Evolutionary conservation across 75 land plant genomes (phyloP).

Genomic region (Cupressus sempervirens): DNA sequence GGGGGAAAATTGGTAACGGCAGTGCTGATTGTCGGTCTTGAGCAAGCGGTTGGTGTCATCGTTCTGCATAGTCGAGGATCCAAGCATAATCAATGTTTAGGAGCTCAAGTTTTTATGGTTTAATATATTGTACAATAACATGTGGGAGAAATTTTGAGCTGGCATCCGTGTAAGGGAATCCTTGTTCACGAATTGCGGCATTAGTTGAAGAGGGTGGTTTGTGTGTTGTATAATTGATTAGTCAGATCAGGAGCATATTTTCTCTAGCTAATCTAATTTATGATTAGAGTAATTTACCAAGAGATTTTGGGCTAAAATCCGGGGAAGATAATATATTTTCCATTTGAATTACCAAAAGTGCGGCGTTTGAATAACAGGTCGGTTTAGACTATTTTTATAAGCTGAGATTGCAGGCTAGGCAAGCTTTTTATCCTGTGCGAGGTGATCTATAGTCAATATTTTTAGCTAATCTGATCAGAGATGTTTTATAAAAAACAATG

Average conservation of each 20-base stretch:
- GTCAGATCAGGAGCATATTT: not conserved
- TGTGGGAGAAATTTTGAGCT: not conserved
- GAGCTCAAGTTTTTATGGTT: not conserved
- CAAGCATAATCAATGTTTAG: not conserved
- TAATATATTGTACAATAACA: not conserved
- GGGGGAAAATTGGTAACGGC: too few relatives aligned
- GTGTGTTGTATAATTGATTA: not conserved
- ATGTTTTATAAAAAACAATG: not conserved
- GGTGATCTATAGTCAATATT: not conserved
- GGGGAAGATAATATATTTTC: not conserved
- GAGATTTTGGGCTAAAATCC: not conserved
- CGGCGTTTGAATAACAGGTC: not conserved
- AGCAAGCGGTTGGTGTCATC: too few relatives aligned
- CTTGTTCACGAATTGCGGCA: not conserved
- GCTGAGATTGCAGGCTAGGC: not conserved
- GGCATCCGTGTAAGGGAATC: not conserved
- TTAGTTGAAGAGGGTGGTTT: not conserved
- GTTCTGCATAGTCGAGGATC: too few relatives aligned
- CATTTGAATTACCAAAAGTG: not conserved
- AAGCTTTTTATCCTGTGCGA: not conserved
- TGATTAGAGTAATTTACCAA: not conserved
- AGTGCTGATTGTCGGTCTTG: too few relatives aligned
- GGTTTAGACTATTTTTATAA: not conserved
- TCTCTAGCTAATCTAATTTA: not conserved
- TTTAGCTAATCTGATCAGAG: not conserved